Percentiles rank a stretch among this genome's conserved stretches.
These are phyloP conservation scores for Nakaseomyces uthaithaninus DNA, from an alignment of 1,139 yeast species.

Conservation along the genomic window DNA sequence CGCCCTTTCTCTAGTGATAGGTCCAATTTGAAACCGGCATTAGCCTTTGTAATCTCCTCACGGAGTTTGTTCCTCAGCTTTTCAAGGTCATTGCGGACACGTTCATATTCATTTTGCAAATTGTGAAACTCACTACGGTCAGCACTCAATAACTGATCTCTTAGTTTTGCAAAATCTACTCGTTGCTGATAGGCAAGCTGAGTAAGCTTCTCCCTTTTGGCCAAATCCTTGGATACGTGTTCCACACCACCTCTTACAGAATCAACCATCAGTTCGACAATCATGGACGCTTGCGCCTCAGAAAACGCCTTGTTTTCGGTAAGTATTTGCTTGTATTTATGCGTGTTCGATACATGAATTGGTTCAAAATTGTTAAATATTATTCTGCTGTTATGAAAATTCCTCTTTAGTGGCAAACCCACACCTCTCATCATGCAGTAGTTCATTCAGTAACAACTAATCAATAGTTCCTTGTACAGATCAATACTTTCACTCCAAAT, in stretches of 20 bases:
- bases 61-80: constrained; percentile 74
- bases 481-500: not conserved
- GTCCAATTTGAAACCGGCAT: constrained; percentile 85
- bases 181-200: constrained; percentile 90
- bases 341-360: constrained; percentile 27
- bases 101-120: constrained; percentile 80
- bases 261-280: constrained; percentile 63
- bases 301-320: constrained; percentile 65
- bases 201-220: constrained; percentile 71
- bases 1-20: constrained; percentile 90
- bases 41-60: constrained; percentile 86
- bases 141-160: constrained; percentile 81
- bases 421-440: constrained; percentile 1
- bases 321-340: constrained; percentile 22
- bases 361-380: constrained; percentile 18
- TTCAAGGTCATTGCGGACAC: constrained; percentile 75
- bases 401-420: constrained; percentile 11
- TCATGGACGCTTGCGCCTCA: constrained; percentile 70
- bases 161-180: constrained; percentile 89
- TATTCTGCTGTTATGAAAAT: constrained; percentile 12
- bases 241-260: constrained; percentile 79
- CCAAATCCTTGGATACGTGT: constrained; percentile 66
- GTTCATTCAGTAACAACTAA: too few species aligned
- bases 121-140: constrained; percentile 81
- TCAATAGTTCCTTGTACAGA: too few species aligned